These are phyloP conservation scores for Athelia psychrophila DNA, from an alignment of 1,284 basidiomycete genomes.

Conservation along the genomic window DNA sequence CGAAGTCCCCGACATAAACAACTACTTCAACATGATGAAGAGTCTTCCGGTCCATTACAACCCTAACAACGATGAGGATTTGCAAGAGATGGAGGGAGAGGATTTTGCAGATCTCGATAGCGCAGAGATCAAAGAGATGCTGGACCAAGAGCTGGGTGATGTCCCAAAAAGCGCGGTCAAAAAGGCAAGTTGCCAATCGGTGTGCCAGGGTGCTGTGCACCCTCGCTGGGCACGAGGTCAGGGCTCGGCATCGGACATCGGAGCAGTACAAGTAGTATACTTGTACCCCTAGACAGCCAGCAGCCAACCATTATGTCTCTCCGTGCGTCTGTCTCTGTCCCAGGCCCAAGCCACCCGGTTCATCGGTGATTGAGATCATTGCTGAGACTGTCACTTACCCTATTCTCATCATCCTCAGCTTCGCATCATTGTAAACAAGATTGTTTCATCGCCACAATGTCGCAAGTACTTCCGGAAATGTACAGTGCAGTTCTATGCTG, in stretches of 20 bases:
- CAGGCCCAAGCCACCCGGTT: too few relatives aligned
- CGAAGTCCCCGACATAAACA: slow-evolving; percentile 1
- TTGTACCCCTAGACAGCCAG: too few relatives aligned
- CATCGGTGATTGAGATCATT: neutral
- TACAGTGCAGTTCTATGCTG: neutral
- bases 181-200: too few relatives aligned
- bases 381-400: neutral
- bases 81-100: too few relatives aligned
- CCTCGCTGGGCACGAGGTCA: too few relatives aligned
- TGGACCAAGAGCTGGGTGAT: neutral
- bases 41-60: slow-evolving; percentile 3
- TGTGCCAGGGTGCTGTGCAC: too few relatives aligned
- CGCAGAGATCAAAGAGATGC: neutral
- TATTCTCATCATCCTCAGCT: slow-evolving; percentile 3
- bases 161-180: neutral
- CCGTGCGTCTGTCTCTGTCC: too few relatives aligned
- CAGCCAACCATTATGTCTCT: too few relatives aligned
- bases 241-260: too few relatives aligned
- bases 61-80: too few relatives aligned
- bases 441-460: slow-evolving; percentile 10
- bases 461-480: slow-evolving; percentile 5
- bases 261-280: too few relatives aligned
- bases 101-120: too few relatives aligned
- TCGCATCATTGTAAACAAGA: slow-evolving; percentile 8
- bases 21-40: slow-evolving; percentile 2